phyloP scores from a whole-genome alignment of 331 rosid genomes.

The Ulmus americana region DNA sequence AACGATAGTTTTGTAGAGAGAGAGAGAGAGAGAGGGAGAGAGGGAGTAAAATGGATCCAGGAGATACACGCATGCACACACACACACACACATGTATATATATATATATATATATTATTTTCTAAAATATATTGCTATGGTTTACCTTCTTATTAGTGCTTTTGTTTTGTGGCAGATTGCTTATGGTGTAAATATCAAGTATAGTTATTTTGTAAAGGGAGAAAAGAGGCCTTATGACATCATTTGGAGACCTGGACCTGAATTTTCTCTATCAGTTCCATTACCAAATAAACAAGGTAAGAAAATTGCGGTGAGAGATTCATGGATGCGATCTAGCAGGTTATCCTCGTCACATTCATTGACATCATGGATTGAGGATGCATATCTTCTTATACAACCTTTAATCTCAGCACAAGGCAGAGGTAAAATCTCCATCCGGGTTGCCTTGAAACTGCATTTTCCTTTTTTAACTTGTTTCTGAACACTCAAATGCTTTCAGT shows the following conservation, averaged over 20 bases:
- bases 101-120: neutral
- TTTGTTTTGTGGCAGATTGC: conserved; percentile 46
- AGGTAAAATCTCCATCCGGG: conserved; percentile 53
- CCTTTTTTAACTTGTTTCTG: conserved; percentile 62
- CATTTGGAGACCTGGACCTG: conserved; percentile 86
- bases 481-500: conserved; percentile 99
- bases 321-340: conserved; percentile 60
- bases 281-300: conserved; percentile 32
- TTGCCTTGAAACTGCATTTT: conserved; percentile 26
- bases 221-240: conserved; percentile 52
- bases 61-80: no score
- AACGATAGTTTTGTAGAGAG: neutral
- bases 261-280: conserved; percentile 66
- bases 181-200: conserved; percentile 65
- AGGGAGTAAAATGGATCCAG: no score
- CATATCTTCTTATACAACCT: conserved; percentile 47
- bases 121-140: conserved; percentile 4
- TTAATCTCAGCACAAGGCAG: conserved; percentile 30
- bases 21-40: no score
- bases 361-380: conserved; percentile 59
- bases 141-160: conserved; percentile 14
- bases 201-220: conserved; percentile 71
- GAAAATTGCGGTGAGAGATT: conserved; percentile 58
- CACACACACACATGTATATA: neutral
- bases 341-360: conserved; percentile 37